Base-by-base conservation (phyloP, 805 yeast genomes). In the Metschnikowia kunwiensis region DNA sequence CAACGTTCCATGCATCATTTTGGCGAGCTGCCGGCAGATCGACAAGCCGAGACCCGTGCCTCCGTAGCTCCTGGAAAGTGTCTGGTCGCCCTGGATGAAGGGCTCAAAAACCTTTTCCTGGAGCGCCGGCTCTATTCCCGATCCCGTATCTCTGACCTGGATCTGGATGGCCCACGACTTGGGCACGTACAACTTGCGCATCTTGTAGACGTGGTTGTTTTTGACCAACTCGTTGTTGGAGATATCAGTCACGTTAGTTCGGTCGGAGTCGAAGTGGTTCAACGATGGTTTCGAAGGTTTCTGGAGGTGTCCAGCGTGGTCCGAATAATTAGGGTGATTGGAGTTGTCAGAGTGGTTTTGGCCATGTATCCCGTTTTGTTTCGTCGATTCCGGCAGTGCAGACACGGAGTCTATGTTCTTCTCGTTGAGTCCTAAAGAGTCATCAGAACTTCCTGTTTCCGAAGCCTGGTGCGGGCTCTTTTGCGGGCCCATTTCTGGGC, bases 71-170 rank as follows among this genome's bases (percentile, higher is more conserved):
- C 95, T 73, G 5, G 95, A 85, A 18, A 87, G 68, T 0, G 96
- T 87, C 58, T 88, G 96, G 54, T 91, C 97, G 35, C 97, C 98
- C 63, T 91, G 98, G 13, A 89, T 88, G 66, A 91, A 91, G 1
- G 97, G 97, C 53, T 93, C 97, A 59, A 91, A 91, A 1, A 91
- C 94, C 43, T 83, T 78, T 28, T 79, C 79, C 53, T 86, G 96
- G 36, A 88, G 60, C 1, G 81, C 78, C 10, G 82, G 79, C 26
- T 86, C 94, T 35, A 91, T 89, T 42, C 98, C 98, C 0, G 97
- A 89, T 3, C 98, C 97, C 0, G 95, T 86, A 57, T 91, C 98
- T 24, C 71, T 72, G 9, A 91, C 96, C 40, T 78, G 78, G 32
- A 89, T 75, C 44, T 80, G 80, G 21, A 81, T 54, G 1, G 71